phyloP scores from a whole-genome alignment of 108 stramenopile genomes.

The Stephanodiscus triporus region DNA sequence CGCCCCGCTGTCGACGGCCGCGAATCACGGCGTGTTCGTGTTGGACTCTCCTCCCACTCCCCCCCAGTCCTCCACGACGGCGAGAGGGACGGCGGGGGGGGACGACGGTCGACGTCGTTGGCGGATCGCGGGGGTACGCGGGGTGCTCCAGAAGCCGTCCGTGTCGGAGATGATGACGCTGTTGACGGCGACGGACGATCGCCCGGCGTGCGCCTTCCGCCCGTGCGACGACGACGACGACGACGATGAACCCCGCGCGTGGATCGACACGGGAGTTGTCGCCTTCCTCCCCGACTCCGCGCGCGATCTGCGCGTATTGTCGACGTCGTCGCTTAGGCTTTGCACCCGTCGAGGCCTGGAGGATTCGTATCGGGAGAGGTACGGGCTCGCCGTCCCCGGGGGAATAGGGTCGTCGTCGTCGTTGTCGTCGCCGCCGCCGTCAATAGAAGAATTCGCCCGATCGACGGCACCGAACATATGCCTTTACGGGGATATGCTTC shows the following conservation, averaged over 20 bases:
- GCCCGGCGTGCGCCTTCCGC: conserved; percentile 28
- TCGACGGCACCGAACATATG: conserved; percentile 24
- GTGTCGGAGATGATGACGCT: conserved; percentile 50
- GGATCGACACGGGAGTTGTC: conserved; percentile 85
- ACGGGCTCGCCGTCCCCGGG: background rate
- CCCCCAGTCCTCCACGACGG: background rate
- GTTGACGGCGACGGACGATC: conserved; percentile 14
- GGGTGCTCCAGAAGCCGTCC: conserved; percentile 74
- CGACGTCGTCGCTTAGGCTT: conserved; percentile 19
- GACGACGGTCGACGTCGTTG: background rate
- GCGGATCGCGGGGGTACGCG: conserved; percentile 9
- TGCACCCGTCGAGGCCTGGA: conserved; percentile 55
- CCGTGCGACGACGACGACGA: conserved; percentile 11
- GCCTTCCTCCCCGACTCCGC: conserved; percentile 68
- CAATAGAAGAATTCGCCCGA: conserved; percentile 48
- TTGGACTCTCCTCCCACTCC: background rate
- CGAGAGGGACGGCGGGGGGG: background rate
- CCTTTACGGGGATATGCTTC: conserved; percentile 41
- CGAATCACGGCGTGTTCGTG: conserved; percentile 87
- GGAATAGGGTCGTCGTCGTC: background rate
- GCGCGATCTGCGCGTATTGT: conserved; percentile 38
- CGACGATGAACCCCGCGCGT: conserved; percentile 40
- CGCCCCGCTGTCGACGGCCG: conserved; percentile 63
- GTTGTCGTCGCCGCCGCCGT: conserved; percentile 3
- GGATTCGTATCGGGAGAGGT: conserved; percentile 32